Evolutionary conservation across 106 monocot species (phyloP).

Genomic region (Dendrobium huoshanense): DNA sequence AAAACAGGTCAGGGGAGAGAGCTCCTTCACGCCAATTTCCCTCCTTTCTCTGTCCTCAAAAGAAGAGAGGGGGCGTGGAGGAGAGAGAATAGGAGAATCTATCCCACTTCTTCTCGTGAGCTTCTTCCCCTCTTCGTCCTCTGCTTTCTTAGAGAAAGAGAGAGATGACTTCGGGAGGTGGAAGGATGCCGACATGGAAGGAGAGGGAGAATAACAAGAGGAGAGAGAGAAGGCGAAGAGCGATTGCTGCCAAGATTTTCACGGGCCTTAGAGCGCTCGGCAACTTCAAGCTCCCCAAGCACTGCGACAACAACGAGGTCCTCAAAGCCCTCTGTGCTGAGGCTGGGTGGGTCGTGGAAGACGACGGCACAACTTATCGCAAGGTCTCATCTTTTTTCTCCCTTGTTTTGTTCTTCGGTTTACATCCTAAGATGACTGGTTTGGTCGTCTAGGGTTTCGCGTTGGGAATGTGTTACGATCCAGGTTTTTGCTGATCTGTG

Average conservation of each 20-base stretch:
- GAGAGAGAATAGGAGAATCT: constrained; percentile 4
- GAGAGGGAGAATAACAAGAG: constrained; percentile 87
- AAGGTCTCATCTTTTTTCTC: constrained; percentile 19
- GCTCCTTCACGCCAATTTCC: constrained; percentile 8
- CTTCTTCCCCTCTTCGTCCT: background rate
- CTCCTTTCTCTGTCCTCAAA: constrained; percentile 1
- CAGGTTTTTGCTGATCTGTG: constrained; percentile 7
- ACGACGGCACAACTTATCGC: constrained; percentile 72
- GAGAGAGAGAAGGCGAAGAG: constrained; percentile 61
- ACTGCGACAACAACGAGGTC: constrained; percentile 85
- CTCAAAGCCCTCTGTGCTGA: constrained; percentile 65
- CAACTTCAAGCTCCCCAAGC: constrained; percentile 67
- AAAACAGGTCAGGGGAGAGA: background rate
- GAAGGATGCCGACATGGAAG: constrained; percentile 74
- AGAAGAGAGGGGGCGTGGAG: background rate
- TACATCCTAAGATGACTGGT: background rate
- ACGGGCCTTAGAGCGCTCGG: constrained; percentile 47
- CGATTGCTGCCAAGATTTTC: constrained; percentile 73
- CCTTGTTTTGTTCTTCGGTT: background rate
- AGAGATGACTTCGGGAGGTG: constrained; percentile 36
- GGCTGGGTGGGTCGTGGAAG: constrained; percentile 70
- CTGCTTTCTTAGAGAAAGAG: background rate
- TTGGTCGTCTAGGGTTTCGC: background rate
- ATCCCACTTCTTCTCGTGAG: background rate
- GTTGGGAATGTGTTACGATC: background rate